Base-by-base conservation (phyloP, 768 basidiomycete genomes). In the Clitopilus hobsonii region DNA sequence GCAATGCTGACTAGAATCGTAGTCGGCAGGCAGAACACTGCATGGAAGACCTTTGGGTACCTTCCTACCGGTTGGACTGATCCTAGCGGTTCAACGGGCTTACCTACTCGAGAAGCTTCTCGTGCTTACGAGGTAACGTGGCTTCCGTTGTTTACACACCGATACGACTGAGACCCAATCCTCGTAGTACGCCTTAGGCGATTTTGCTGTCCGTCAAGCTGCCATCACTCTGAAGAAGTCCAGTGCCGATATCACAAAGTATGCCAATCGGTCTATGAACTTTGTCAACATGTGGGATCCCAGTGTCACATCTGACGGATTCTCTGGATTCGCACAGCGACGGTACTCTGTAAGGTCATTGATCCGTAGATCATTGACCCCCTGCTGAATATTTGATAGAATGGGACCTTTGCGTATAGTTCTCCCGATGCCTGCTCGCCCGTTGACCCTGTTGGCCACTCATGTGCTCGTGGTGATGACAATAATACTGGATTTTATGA, bases 151-250 rank as follows among this genome's bases (percentile, higher is more conserved):
- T 55, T 51, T 22, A 27, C 49, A n/a, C 14, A 29, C 11, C 38
- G 8, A 5, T 30, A 7, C 24, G 14, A 27, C 6, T 20, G 28
- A 22, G 24, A 41, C 22, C n/a, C n/a, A 3, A 29, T 23, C 24
- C 18, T 23, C 29, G 18, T 54, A 79, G 76, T 81, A 80, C 57
- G 71, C 79, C 5, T 62, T 80, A 1, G 74, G 75, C 6, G 80
- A 81, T 60, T 81, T 81, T 51, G 78, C 77, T 2, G 79, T 81
- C 20, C 77, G 78, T 20, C 78, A 80, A 65, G 77, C 79, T n/a
- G 78, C 64, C 1, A 61, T 73, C 2, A 71, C 71, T 11, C 61
- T 80, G 10, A 63, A 65, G 26, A 78, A 79, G 58, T 64, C 72
- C 0, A 36, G 59, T 13, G 66, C 54, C 20, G 76, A 78, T 57